phyloP scores from a whole-genome alignment of 2,329 filamentous ascomycete species.

The Microsporum canis region DNA sequence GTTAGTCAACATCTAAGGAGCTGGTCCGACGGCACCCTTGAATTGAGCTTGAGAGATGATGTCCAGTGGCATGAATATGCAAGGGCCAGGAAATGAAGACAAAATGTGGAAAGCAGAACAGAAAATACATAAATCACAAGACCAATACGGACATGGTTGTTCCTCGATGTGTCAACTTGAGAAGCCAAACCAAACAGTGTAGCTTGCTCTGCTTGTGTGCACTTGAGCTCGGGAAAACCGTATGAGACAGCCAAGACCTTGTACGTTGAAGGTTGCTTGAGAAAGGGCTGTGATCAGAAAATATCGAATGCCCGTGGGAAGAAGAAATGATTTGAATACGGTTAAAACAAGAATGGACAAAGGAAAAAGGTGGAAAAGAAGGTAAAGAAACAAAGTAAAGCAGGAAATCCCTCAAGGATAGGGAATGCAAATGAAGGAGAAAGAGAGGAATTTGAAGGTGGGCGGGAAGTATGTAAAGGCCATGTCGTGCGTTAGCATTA shows the following conservation, averaged over 20 bases:
- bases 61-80: neutral
- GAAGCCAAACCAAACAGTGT: neutral
- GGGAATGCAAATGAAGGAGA: neutral
- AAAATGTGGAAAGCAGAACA: neutral
- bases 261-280: neutral
- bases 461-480: conserved; percentile 3
- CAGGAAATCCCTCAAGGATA: conserved; percentile 9
- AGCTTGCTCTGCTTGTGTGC: neutral
- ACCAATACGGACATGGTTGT: neutral
- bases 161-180: neutral
- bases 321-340: conserved; percentile 6
- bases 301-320: neutral
- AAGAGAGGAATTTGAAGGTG: neutral
- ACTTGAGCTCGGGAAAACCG: neutral
- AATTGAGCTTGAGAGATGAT: neutral
- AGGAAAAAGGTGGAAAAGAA: conserved; percentile 11
- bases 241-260: neutral
- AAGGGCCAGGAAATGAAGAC: neutral
- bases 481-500: neutral
- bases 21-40: neutral
- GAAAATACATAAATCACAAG: neutral
- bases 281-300: neutral
- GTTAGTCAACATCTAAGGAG: neutral
- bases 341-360: conserved; percentile 3
- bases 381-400: conserved; percentile 6